phyloP scores from a whole-genome alignment of 2,329 filamentous ascomycete species.

The Gliomastix tumulicola region DNA sequence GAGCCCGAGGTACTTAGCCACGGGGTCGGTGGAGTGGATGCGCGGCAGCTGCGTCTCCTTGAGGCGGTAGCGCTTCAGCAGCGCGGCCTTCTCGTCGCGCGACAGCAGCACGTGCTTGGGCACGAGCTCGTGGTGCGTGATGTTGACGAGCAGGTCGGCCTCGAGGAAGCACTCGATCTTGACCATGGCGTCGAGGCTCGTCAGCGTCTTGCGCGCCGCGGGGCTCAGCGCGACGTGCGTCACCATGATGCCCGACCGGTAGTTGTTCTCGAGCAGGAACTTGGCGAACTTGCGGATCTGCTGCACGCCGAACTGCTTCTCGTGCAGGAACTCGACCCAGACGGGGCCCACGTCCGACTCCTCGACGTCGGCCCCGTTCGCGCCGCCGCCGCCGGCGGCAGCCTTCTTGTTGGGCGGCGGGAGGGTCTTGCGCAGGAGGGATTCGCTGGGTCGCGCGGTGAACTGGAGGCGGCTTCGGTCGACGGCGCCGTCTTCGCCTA shows the following conservation, averaged over 20 bases:
- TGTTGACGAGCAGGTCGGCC: constrained; percentile 94
- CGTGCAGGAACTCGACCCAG: constrained; percentile 86
- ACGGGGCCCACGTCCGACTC: constrained; percentile 71
- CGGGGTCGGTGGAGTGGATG: constrained; percentile 85
- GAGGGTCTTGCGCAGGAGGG: constrained; percentile 81
- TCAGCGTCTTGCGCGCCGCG: constrained; percentile 80
- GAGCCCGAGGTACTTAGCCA: constrained; percentile 85
- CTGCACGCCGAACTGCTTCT: constrained; percentile 78
- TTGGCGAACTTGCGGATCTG: constrained; percentile 88
- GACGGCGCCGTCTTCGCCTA: constrained; percentile 64
- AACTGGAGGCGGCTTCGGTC: constrained; percentile 82
- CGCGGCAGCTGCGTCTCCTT: constrained; percentile 97
- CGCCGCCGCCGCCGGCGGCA: too few relatives aligned
- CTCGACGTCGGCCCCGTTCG: too few relatives aligned
- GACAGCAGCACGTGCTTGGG: constrained; percentile 89
- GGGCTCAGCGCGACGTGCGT: constrained; percentile 76
- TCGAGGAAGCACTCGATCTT: constrained; percentile 94
- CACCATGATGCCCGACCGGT: constrained; percentile 86
- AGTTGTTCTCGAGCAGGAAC: constrained; percentile 71
- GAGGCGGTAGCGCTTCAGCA: constrained; percentile 84
- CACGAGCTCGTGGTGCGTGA: constrained; percentile 94
- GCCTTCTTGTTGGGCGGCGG: constrained; percentile 62
- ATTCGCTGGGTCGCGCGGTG: constrained; percentile 74
- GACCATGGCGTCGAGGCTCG: constrained; percentile 65
- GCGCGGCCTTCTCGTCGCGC: constrained; percentile 76